phyloP scores from a whole-genome alignment of 2,329 filamentous ascomycete species.

The Pyrenochaeta sp. region DNA sequence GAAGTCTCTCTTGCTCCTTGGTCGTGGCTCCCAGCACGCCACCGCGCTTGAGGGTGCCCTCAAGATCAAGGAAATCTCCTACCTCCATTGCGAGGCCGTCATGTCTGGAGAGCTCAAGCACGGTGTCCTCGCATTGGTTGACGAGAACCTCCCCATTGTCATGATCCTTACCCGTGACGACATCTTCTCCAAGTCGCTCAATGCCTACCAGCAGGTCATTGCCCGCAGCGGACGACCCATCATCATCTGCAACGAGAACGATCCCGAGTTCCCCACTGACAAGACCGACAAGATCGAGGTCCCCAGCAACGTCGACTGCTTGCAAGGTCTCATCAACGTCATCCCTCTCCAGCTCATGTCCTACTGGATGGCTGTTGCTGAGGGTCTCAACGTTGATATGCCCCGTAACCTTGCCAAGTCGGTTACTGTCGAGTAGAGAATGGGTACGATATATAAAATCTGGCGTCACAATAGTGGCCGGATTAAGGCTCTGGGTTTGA shows the following conservation, averaged over 20 bases:
- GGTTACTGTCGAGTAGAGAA: slow-evolving; percentile 90
- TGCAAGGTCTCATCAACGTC: slow-evolving; percentile 97
- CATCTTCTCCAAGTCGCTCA: slow-evolving; percentile 98
- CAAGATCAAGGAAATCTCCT: slow-evolving; percentile 99
- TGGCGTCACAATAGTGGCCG: slow-evolving; percentile 20
- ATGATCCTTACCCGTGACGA: slow-evolving; percentile 98
- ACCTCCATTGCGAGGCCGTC: slow-evolving; percentile 98
- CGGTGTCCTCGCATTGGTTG: slow-evolving; percentile 94
- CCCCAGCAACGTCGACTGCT: slow-evolving; percentile 90
- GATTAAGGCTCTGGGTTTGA: slow-evolving; percentile 35
- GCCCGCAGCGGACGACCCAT: slow-evolving; percentile 95
- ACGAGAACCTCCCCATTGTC: slow-evolving; percentile 98
- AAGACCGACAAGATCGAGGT: slow-evolving; percentile 98
- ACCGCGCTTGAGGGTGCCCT: slow-evolving; percentile 95
- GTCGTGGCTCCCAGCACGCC: slow-evolving; percentile 94
- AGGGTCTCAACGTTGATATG: slow-evolving; percentile 98
- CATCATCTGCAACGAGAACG: slow-evolving; percentile 93
- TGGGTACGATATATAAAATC: slow-evolving; percentile 16
- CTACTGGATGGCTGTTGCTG: slow-evolving; percentile 97
- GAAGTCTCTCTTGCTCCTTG: slow-evolving; percentile 91
- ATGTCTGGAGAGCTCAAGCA: slow-evolving; percentile 99
- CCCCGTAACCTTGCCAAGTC: slow-evolving; percentile 98
- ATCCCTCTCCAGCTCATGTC: slow-evolving; percentile 97
- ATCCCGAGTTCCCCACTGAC: slow-evolving; percentile 85
- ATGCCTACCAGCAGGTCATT: slow-evolving; percentile 99